Evolutionary conservation across 75 land plant genomes (phyloP), one percentile per base, ranked within the genome.

Genomic region (Pinus tabuliformis): DNA sequence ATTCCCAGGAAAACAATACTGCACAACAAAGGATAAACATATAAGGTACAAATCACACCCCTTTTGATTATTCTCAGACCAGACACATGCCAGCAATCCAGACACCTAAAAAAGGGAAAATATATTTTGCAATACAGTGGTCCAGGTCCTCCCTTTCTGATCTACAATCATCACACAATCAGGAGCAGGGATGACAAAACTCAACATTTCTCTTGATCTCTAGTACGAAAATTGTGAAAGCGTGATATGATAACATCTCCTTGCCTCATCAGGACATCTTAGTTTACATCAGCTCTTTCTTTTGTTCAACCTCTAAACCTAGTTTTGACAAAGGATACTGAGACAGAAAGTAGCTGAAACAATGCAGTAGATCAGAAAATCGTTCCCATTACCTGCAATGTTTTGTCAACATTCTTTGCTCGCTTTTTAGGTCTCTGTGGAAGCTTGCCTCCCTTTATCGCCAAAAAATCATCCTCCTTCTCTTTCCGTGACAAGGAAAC

Each of bases 1-100:
- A 84, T 80, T 87, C 73, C 92, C 92, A 15, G 92, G 92, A 58
- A 82, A 88, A 64, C 85, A 82, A 82, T 87, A 87, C 92, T 90
- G 89, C 71, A 39, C 61, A 73, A 57, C 39, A 49, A 80, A 80
- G 4, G 9, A 74, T 39, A 39, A 45, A 68, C 22, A 37, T 6
- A n/a, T 68, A n/a, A 68, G 72, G 72, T 42, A 30, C 22, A 39
- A 36, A n/a, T 68, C 45, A 68, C 49, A 39, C 14, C n/a, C 22
- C n/a, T n/a, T 68, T 68, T 68, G 4, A 3, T 7, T 18, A 42
- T 68, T n/a, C 54, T 45, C 39, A 3, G 12, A 11, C n/a, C 39
- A 3, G 12, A 11, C n/a, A 42, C n/a, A 20, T n/a, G n/a, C 6
- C 36, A 22, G 20, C 42, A 68, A 39, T 14, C n/a, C 36, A 68